These are phyloP conservation scores for Isoetes engelmannii DNA, from an alignment of 83 land plant species.

Conservation along the genomic window DNA sequence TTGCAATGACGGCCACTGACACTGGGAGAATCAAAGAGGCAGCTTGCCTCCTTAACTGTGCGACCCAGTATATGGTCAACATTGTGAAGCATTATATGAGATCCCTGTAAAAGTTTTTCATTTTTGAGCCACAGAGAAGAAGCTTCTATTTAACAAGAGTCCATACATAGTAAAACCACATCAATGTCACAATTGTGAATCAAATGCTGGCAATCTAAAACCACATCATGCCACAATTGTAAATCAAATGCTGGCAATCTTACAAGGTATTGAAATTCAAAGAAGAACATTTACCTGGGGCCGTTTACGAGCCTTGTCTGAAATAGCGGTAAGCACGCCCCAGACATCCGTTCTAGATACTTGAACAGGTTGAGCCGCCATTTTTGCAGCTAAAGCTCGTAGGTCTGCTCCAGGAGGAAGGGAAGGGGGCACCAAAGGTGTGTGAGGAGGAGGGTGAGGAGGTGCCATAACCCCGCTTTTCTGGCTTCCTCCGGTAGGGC, in stretches of 20 bases:
- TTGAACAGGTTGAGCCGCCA: slow-evolving; percentile 43
- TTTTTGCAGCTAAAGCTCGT: slow-evolving; percentile 34
- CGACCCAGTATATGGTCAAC: slow-evolving; percentile 72
- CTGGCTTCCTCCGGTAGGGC: too few relatives aligned
- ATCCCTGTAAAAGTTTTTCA: slow-evolving; percentile 36
- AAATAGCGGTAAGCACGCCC: slow-evolving; percentile 79
- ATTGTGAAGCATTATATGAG: slow-evolving; percentile 47
- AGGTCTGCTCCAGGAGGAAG: slow-evolving; percentile 22
- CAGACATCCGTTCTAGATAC: slow-evolving; percentile 46
- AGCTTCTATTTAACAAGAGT: neutral
- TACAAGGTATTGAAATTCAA: neutral
- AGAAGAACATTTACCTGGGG: slow-evolving; percentile 33
- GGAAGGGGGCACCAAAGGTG: slow-evolving; percentile 11
- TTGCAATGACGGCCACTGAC: slow-evolving; percentile 74
- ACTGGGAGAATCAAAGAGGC: slow-evolving; percentile 46
- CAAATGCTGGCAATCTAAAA: neutral
- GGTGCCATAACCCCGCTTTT: too few relatives aligned
- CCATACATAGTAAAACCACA: neutral
- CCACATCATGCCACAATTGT: neutral
- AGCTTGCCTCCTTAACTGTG: slow-evolving; percentile 41
- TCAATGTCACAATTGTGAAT: neutral
- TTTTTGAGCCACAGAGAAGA: neutral
- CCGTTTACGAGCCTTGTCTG: slow-evolving; percentile 54
- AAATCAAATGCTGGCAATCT: neutral
- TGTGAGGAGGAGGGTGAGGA: too few relatives aligned